Conservation (phyloP, 106 monocot genomes). For the Dioscorea zingiberensis region DNA sequence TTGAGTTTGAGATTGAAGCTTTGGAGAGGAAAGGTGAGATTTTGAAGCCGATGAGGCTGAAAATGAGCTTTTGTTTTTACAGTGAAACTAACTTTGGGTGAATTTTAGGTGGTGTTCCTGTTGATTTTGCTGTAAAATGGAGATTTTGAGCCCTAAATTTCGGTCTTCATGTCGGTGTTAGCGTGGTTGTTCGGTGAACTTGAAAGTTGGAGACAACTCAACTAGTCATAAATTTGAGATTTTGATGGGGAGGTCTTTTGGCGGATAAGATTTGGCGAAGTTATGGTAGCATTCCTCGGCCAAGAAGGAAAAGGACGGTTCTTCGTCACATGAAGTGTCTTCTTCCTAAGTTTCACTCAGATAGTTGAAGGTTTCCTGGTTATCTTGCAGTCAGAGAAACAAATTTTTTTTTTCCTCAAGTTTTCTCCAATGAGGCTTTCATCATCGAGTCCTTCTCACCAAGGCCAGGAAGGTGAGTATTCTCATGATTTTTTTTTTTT, state of each 20-base stretch:
- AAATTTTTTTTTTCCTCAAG: not conserved
- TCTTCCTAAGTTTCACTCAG: not conserved
- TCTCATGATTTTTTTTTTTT: not conserved
- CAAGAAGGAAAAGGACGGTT: not conserved
- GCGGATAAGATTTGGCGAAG: not conserved
- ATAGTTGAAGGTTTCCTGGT: not conserved
- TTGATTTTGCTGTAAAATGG: not conserved
- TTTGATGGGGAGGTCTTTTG: not conserved
- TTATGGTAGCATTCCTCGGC: not conserved
- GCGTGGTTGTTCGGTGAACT: not conserved
- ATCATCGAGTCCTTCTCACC: slow-evolving; percentile 9
- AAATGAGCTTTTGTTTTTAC: not conserved
- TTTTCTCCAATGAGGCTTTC: slow-evolving; percentile 9
- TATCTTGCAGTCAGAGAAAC: not conserved
- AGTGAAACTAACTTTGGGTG: not conserved
- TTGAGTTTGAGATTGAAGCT: not conserved
- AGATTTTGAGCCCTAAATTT: not conserved
- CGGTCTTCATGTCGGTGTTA: not conserved
- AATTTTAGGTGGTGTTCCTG: not conserved
- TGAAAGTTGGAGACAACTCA: not conserved
- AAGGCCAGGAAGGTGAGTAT: slow-evolving; percentile 16
- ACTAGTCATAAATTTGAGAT: not conserved
- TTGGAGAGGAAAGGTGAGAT: not conserved
- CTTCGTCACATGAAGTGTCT: not conserved
- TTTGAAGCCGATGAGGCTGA: not conserved